These are phyloP conservation scores for Cytospora mali DNA, from an alignment of 2,329 filamentous ascomycete genomes.

Conservation along the genomic window DNA sequence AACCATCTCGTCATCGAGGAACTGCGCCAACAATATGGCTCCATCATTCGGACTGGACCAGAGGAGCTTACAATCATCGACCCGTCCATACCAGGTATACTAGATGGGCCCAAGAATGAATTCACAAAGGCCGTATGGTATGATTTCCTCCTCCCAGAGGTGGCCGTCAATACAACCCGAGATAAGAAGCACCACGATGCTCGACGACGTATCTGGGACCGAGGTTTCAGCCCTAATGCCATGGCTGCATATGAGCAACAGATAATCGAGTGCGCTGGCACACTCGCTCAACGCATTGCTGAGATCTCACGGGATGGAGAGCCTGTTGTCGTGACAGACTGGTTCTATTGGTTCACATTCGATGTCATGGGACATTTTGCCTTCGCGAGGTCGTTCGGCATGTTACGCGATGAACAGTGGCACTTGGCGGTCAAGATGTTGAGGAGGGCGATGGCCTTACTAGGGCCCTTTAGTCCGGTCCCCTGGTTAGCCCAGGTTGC, in stretches of 20 bases:
- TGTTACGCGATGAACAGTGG: constrained; percentile 24
- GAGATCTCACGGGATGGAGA: not conserved
- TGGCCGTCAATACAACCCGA: constrained; percentile 29
- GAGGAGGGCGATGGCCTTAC: not conserved
- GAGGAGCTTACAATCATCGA: constrained; percentile 32
- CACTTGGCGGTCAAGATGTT: not conserved
- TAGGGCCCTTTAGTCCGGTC: not conserved
- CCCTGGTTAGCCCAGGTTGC: not conserved
- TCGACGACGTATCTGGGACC: not conserved
- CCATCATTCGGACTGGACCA: constrained; percentile 32
- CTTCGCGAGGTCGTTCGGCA: constrained; percentile 31
- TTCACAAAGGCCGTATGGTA: constrained; percentile 32
- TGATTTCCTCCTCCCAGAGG: constrained; percentile 31
- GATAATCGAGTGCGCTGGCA: not conserved
- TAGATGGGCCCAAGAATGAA: constrained; percentile 28
- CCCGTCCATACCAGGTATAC: constrained; percentile 18
- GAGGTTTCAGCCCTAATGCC: not conserved
- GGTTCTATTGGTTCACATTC: constrained; percentile 26
- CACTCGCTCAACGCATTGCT: not conserved
- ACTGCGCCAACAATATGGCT: constrained; percentile 29
- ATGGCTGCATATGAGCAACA: not conserved
- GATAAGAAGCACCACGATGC: constrained; percentile 24
- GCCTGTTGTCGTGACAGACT: not conserved
- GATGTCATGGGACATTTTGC: constrained; percentile 34
- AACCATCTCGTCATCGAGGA: constrained; percentile 31